Conservation (phyloP, 2,329 filamentous ascomycete species). For the Curvularia hawaiiensis region DNA sequence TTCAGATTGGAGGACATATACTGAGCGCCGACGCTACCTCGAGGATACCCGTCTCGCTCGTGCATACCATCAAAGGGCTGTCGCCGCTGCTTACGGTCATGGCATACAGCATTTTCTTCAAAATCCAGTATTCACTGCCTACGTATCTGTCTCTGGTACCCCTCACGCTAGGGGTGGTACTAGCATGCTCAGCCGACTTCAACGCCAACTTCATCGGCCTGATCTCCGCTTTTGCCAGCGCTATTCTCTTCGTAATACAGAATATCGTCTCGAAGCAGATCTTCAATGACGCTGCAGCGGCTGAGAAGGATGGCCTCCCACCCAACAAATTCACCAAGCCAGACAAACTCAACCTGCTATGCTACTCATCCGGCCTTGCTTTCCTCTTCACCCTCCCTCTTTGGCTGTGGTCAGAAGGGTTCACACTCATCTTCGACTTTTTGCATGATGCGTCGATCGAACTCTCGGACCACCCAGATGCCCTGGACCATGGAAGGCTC, state of each 20-base stretch:
- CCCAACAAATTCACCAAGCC: slow-evolving; percentile 72
- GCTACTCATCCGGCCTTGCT: slow-evolving; percentile 93
- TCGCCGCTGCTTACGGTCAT: slow-evolving; percentile 94
- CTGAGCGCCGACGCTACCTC: slow-evolving; percentile 92
- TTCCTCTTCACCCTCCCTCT: slow-evolving; percentile 88
- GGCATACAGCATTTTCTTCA: slow-evolving; percentile 87
- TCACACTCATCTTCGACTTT: slow-evolving; percentile 76
- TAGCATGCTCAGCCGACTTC: slow-evolving; percentile 93
- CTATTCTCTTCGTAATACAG: slow-evolving; percentile 93
- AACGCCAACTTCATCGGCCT: slow-evolving; percentile 90
- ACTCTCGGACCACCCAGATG: slow-evolving; percentile 76
- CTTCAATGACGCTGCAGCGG: slow-evolving; percentile 90
- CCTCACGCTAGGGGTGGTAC: slow-evolving; percentile 89
- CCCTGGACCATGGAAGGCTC: slow-evolving; percentile 66
- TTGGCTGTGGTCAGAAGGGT: slow-evolving; percentile 91
- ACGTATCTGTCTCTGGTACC: slow-evolving; percentile 81
- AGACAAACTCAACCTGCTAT: slow-evolving; percentile 95
- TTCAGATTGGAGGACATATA: slow-evolving; percentile 93
- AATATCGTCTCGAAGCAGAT: slow-evolving; percentile 98
- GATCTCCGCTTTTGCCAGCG: slow-evolving; percentile 84
- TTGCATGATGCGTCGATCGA: slow-evolving; percentile 80
- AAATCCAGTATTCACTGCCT: slow-evolving; percentile 82
- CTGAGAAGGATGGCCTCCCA: slow-evolving; percentile 72
- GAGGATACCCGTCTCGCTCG: slow-evolving; percentile 93
- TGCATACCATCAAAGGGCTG: slow-evolving; percentile 97